Evolutionary conservation across 2,329 filamentous ascomycete genomes (phyloP), one percentile per base, ranked within the genome.

Genomic region (Aspergillus glaucus): DNA sequence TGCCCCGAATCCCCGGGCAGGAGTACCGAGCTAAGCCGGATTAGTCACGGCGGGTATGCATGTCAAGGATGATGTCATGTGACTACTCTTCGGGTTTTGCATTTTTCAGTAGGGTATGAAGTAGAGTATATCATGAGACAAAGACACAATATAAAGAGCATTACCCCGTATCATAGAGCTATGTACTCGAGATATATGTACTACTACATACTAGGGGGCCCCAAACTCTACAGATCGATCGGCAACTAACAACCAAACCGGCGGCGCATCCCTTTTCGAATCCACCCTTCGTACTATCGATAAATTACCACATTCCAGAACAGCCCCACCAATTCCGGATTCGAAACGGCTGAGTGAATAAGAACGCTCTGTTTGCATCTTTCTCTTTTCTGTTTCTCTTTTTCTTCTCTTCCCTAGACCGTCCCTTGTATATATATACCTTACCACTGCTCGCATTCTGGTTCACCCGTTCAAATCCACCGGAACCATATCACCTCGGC

Each of bases 231-330:
- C 51, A 54, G 55, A 52, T 52, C 46, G 40, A 58, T 56, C 53
- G 55, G 52, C 57, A 54, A 59, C 60, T 62, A 60, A 60, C 50
- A 53, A 58, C 55, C 58, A 59, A 52, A 54, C 57, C 50, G 51
- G 45, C 51, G 63, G 63, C 63, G 40, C 34, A 37, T 37, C 34
- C 34, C 17, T 19, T 19, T 30, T 30, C 26, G 26, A 30, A n/a
- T 17, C 34, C 34, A n/a, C 34, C 12, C 8, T 37, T n/a, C 34
- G 34, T 37, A 37, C 34, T 37, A 9, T 30, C 26, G 26, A 30
- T 30, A 30, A 30, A 30, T 30, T 30, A 30, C 26, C 26, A 37
- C 34, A 37, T 37, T n/a, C 34, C 34, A 15, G 34, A 37, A 30
- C 10, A 30, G 26, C 26, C 34, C 34, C 34, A 37, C 34, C 34